Percentiles rank a stretch among this genome's conserved stretches.
Evolutionary conservation across 495 filamentous ascomycete genomes (phyloP).

Genomic region (Cudoniella acicularis): DNA sequence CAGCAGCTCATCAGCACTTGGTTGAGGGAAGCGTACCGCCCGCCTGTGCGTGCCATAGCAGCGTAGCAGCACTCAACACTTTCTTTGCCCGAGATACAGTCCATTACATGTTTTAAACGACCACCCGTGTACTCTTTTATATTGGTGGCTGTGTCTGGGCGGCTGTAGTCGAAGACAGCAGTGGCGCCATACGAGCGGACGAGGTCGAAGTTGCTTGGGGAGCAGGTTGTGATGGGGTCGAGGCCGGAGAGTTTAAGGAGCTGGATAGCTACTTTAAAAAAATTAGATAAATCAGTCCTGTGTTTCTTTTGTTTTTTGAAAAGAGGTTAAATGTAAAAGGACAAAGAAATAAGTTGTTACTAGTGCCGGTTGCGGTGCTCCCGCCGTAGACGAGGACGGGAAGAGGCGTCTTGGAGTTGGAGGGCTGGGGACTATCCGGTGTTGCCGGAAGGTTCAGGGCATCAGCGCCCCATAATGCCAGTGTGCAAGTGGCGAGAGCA

Average conservation of each 20-base stretch:
- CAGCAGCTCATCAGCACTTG: too few relatives aligned
- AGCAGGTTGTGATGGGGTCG: constrained; percentile 52
- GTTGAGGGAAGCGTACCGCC: constrained; percentile 40
- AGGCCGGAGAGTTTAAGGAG: constrained; percentile 49
- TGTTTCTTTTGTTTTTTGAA: too few relatives aligned
- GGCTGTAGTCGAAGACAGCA: constrained; percentile 54
- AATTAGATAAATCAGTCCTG: too few relatives aligned
- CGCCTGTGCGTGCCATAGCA: constrained; percentile 38
- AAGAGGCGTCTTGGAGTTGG: constrained; percentile 33
- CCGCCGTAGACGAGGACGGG: constrained; percentile 58
- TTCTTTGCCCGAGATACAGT: constrained; percentile 27
- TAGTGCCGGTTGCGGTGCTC: constrained; percentile 51
- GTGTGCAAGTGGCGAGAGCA: too few relatives aligned
- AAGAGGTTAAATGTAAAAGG: too few relatives aligned
- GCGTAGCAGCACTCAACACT: constrained; percentile 35
- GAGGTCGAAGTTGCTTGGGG: constrained; percentile 48
- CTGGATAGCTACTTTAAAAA: constrained; percentile 47
- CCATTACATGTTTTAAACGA: constrained; percentile 27
- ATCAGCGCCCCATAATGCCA: too few relatives aligned
- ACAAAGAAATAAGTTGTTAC: too few relatives aligned
- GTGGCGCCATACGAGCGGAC: constrained; percentile 49
- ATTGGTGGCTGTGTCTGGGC: constrained; percentile 23
- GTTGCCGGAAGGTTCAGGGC: too few relatives aligned
- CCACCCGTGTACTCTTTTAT: constrained; percentile 30
- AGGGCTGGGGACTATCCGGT: too few relatives aligned